Evolutionary conservation across 768 basidiomycete species (phyloP), one percentile per base, ranked within the genome.

Genomic region (Naematelia aurantialba): DNA sequence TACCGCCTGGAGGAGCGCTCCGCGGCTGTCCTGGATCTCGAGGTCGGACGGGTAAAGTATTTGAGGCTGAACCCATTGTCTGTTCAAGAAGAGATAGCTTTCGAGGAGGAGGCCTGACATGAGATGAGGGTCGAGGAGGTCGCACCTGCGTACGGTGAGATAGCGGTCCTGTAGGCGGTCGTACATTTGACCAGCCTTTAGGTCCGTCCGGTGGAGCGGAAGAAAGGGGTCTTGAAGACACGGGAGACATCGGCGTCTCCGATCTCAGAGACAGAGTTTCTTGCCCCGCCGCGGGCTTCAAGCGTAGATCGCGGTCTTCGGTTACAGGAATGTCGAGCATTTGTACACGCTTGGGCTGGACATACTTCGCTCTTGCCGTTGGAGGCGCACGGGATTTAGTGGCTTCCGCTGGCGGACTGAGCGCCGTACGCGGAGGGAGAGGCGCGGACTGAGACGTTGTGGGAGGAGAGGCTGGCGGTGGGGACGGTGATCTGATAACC

Each of bases 341-440:
- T 31, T 60, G 48, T 11, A 64, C 57, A n/a, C 47, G 30, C 17
- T 51, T 58, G 4, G 64, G 64, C 30, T 65, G 64, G 12, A 55
- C 52, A 44, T 61, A 65, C 29, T 59, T 27, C 4, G 49, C 13
- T 51, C 57, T 24, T 39, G 21, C 49, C 12, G 47, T 19, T 5
- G 22, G 45, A 13, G 25, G 27, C 26, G 11, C n/a, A 25, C 26
- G 56, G 46, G 59, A 31, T 34, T 45, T 39, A 25, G 49, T 45
- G 22, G 21, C 25, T 45, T 27, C 5, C 21, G 22, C 8, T 48
- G 45, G 22, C 1, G 45, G 31, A 13, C 22, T 39, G 34, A 39
- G 8, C 34, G 34, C 8, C 8, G 8, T 39, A 17, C 34, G 34
- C 17, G 8, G 34, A 8, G 34, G 34, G 34, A 17, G 34, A 39